phyloP scores from a whole-genome alignment of 768 basidiomycete species.

The Macrocybe gigantea region DNA sequence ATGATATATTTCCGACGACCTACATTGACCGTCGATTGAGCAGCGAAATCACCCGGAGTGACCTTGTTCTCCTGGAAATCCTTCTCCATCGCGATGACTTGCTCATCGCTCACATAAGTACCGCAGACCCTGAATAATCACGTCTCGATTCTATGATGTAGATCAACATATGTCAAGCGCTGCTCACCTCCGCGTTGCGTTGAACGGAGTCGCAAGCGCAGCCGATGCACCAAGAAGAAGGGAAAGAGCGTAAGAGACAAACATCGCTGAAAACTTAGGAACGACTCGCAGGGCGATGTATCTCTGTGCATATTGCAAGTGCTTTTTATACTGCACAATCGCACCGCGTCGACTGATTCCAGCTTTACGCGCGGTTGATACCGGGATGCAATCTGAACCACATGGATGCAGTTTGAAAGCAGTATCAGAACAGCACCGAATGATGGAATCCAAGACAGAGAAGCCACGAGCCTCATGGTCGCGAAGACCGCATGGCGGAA shows the following conservation, averaged over 20 bases:
- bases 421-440: too few species aligned
- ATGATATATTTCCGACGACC: background rate
- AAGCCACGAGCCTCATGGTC: too few species aligned
- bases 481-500: too few species aligned
- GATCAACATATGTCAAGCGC: background rate
- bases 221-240: conserved; percentile 8
- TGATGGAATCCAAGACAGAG: too few species aligned
- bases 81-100: conserved; percentile 9
- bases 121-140: conserved; percentile 8
- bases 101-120: conserved; percentile 6
- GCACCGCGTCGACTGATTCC: too few species aligned
- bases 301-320: too few species aligned
- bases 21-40: background rate
- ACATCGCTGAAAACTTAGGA: background rate
- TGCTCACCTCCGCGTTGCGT: background rate
- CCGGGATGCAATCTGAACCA: too few species aligned
- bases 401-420: too few species aligned
- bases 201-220: background rate
- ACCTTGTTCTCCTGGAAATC: conserved; percentile 11
- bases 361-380: too few species aligned
- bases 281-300: too few species aligned
- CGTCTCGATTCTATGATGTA: background rate
- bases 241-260: conserved; percentile 5
- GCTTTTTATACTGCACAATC: too few species aligned
- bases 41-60: background rate